Evolutionary conservation across 495 filamentous ascomycete species (phyloP).

Genomic region (Aspergillus affinis): DNA sequence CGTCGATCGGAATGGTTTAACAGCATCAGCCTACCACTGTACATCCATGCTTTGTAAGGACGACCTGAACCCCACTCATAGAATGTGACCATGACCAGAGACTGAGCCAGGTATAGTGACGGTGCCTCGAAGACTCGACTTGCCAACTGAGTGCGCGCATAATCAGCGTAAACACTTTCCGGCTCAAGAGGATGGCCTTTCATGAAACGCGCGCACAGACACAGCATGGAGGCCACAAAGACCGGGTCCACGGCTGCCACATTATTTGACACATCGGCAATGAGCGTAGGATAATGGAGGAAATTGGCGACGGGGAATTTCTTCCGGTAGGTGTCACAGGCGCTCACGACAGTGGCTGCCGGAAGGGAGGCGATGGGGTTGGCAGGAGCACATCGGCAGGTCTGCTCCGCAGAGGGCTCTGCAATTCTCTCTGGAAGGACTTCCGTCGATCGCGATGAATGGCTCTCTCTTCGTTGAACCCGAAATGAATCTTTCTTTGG

Average conservation of each 20-base stretch:
- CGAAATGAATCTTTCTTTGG: constrained; percentile 6
- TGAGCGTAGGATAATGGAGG: constrained; percentile 44
- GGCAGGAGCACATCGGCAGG: background rate
- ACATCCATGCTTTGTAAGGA: constrained; percentile 50
- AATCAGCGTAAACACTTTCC: constrained; percentile 38
- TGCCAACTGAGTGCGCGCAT: constrained; percentile 38
- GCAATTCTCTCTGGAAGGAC: background rate
- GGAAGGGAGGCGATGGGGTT: constrained; percentile 31
- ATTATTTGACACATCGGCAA: constrained; percentile 40
- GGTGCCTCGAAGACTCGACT: constrained; percentile 41
- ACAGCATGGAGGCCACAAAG: constrained; percentile 41
- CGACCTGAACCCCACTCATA: constrained; percentile 47
- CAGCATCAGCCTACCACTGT: constrained; percentile 33
- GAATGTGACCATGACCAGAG: constrained; percentile 42
- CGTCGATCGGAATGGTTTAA: background rate
- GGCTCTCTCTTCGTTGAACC: background rate
- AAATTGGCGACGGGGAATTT: constrained; percentile 47
- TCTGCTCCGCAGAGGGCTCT: background rate
- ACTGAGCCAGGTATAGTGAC: constrained; percentile 43
- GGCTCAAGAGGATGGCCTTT: constrained; percentile 25
- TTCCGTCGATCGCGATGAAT: constrained; percentile 8
- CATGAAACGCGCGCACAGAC: constrained; percentile 43
- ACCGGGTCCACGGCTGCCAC: constrained; percentile 37
- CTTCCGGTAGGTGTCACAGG: constrained; percentile 42
- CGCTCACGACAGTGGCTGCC: constrained; percentile 35